Conservation (phyloP, 2,329 filamentous ascomycete species). For the Microcyclosporella mali region DNA sequence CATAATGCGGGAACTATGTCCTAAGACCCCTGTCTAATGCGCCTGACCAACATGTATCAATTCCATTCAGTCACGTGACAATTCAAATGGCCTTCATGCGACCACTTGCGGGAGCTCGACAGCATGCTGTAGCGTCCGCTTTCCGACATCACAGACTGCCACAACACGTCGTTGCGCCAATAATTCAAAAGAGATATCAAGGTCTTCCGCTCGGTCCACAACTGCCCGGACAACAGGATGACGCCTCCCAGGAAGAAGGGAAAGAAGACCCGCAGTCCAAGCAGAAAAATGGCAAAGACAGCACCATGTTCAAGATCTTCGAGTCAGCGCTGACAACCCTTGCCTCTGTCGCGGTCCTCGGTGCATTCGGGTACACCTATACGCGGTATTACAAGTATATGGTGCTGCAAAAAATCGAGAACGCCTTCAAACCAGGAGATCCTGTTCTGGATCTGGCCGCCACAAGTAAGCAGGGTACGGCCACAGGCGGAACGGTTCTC, state of each 20-base stretch:
- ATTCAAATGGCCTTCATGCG: too few species aligned
- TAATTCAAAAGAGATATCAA: constrained; percentile 7
- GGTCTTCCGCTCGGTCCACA: constrained; percentile 13
- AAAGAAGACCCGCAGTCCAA: constrained; percentile 1
- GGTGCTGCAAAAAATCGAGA: constrained; percentile 86
- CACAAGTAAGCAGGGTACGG: constrained; percentile 26
- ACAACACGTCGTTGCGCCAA: constrained; percentile 1
- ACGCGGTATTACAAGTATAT: constrained; percentile 65
- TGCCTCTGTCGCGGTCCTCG: constrained; percentile 45
- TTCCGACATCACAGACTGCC: constrained; percentile 1
- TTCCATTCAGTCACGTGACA: too few species aligned
- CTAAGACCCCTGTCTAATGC: too few species aligned
- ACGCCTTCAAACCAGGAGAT: constrained; percentile 87
- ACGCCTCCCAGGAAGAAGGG: neutral
- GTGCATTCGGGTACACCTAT: constrained; percentile 61
- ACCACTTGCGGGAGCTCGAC: too few species aligned
- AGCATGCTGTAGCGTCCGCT: neutral
- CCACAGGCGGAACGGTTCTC: constrained; percentile 19
- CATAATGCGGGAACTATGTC: too few species aligned
- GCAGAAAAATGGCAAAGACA: constrained; percentile 7
- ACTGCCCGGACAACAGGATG: constrained; percentile 8
- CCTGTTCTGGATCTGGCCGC: constrained; percentile 60
- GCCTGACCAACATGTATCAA: too few species aligned
- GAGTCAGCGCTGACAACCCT: constrained; percentile 47
- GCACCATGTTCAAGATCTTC: constrained; percentile 45